Percentiles rank a stretch among this genome's conserved stretches.
Evolutionary conservation across 495 filamentous ascomycete genomes (phyloP).

Genomic region (Astrocystis sublimbata): DNA sequence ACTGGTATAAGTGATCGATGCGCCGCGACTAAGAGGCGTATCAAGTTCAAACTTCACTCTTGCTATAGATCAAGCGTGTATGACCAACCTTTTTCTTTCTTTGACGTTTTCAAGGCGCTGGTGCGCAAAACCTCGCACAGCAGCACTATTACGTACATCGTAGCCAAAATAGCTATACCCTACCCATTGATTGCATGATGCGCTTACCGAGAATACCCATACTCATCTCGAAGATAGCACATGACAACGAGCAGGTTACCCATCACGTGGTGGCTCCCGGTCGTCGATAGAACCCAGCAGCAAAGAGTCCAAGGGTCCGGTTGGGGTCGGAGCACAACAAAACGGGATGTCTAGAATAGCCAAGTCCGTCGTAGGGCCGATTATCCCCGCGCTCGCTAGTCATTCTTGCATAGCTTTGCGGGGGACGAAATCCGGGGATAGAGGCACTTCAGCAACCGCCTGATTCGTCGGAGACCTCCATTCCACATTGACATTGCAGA

Average conservation of each 20-base stretch:
- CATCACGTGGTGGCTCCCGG: neutral
- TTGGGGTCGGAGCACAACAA: neutral
- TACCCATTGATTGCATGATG: neutral
- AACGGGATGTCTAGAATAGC: conserved; percentile 1
- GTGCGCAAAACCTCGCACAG: neutral
- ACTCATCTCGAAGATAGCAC: neutral
- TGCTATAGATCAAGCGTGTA: neutral
- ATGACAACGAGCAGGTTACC: neutral
- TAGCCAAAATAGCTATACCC: neutral
- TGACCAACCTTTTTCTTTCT: neutral
- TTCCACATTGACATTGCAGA: neutral
- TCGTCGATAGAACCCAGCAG: neutral
- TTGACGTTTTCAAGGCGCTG: neutral
- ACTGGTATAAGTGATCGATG: neutral
- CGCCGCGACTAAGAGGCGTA: neutral
- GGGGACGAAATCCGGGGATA: conserved; percentile 7
- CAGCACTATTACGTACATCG: neutral
- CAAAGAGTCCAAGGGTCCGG: neutral
- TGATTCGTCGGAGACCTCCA: neutral
- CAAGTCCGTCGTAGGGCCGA: conserved; percentile 9
- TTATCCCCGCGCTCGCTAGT: neutral
- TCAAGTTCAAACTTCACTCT: neutral
- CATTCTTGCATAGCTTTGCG: neutral
- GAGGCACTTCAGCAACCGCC: neutral
- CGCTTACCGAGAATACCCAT: neutral